Percentiles rank a stretch among this genome's conserved stretches.
phyloP scores from a whole-genome alignment of 1,284 basidiomycete genomes.

The Mycena sp. region DNA sequence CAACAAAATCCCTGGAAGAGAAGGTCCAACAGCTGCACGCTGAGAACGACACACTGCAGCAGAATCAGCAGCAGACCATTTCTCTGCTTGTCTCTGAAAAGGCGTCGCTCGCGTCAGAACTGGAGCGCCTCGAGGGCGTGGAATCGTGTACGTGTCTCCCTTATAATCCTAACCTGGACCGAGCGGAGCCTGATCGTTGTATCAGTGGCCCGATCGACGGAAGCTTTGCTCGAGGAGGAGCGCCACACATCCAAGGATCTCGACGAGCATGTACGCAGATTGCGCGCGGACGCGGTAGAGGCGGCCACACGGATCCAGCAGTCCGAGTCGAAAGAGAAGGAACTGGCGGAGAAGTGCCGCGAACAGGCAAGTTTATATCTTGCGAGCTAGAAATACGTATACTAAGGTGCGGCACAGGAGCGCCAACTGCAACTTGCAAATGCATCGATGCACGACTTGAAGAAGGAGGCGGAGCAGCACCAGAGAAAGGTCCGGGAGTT shows the following conservation, averaged over 20 bases:
- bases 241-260: slow-evolving; percentile 50
- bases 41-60: slow-evolving; percentile 47
- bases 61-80: slow-evolving; percentile 73
- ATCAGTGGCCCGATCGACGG: slow-evolving; percentile 59
- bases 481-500: slow-evolving; percentile 71
- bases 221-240: slow-evolving; percentile 55
- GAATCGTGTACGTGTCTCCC: slow-evolving; percentile 57
- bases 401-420: slow-evolving; percentile 56
- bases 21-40: slow-evolving; percentile 42
- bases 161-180: too few relatives aligned
- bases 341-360: slow-evolving; percentile 63
- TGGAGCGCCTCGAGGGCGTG: slow-evolving; percentile 59
- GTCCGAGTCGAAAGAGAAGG: slow-evolving; percentile 60
- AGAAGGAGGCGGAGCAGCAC: slow-evolving; percentile 60
- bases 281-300: slow-evolving; percentile 47
- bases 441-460: slow-evolving; percentile 61
- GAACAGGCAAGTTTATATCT: slow-evolving; percentile 62
- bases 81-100: slow-evolving; percentile 77
- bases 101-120: slow-evolving; percentile 60
- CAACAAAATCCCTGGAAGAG: slow-evolving; percentile 38
- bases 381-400: not conserved
- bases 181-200: slow-evolving; percentile 14
- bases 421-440: slow-evolving; percentile 72
- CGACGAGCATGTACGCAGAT: slow-evolving; percentile 50
- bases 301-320: slow-evolving; percentile 50